Base-by-base conservation (phyloP, 169 alveolate species). In the Plasmodium chabaudi region DNA sequence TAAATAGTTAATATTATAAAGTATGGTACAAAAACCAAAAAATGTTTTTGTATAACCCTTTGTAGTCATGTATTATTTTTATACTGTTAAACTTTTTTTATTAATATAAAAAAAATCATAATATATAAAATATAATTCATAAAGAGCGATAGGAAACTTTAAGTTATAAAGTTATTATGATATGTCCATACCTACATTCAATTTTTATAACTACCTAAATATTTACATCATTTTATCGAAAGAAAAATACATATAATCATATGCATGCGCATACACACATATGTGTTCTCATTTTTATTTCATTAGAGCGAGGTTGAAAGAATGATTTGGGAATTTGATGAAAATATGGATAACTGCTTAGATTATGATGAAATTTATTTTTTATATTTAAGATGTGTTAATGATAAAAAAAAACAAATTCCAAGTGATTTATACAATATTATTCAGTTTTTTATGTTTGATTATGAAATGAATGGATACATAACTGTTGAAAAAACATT, bases 241-340 rank as follows among this genome's bases (percentile, higher is more conserved):
- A 34, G 42, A 34, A 34, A 34, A 34, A 34, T 34, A 34, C 42
- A 34, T 34, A 34, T 34, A 34, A 34, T 34, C 42, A 34, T 51
- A 15, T 51, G 0, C 21, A 51, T 51, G 12, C 59, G 6, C 13
- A 0, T 55, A 55, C 21, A 27, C 39, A 9, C 10, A 13, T 34
- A 10, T 64, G 12, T 64, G 25, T 47, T 42, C 47, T 46, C 21
- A 17, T 68, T 65, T 68, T 57, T 57, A 21, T 42, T 63, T 67
- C 19, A 19, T 15, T 57, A 75, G 88, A 57, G 88, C 51, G 88
- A 75, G 23, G 88, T 75, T 49, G 88, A 75, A 63, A 75, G 88
- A 61, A 75, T 75, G 88, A 75, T 75, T 63, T 75, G 88, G 88
- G 88, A 75, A 13, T 75, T 75, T 57, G 88, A 75, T 17, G 88